Percentiles rank a stretch among this genome's conserved stretches.
phyloP scores from a whole-genome alignment of 768 basidiomycete genomes.

The Macrolepiota fuliginosa region DNA sequence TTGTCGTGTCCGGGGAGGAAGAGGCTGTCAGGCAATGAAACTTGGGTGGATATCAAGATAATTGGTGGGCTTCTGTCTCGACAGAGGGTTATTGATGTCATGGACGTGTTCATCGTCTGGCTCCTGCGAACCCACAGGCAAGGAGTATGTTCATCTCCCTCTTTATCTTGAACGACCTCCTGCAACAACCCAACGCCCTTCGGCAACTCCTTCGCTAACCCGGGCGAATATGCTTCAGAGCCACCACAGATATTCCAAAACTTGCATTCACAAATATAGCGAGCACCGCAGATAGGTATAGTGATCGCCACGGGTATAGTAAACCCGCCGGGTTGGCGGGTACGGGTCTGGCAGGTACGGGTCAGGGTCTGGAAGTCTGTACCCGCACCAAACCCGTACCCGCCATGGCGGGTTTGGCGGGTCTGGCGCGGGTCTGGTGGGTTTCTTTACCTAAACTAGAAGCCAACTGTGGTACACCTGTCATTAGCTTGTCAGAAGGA shows the following conservation, averaged over 20 bases:
- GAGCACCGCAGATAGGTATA: no score
- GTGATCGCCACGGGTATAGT: no score
- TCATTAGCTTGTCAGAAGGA: no score
- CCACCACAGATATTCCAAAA: constrained; percentile 85
- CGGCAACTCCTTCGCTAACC: constrained; percentile 59
- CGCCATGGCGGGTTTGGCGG: no score
- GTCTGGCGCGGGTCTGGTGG: no score
- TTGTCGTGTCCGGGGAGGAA: constrained; percentile 19
- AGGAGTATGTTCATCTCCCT: constrained; percentile 15
- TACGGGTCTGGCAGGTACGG: no score
- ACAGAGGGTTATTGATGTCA: constrained; percentile 15
- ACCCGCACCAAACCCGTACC: no score
- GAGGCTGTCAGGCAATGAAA: background rate
- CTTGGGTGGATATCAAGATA: constrained; percentile 6
- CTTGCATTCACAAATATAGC: constrained; percentile 88
- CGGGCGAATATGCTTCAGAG: constrained; percentile 89
- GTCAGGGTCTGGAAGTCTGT: no score
- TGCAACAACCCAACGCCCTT: constrained; percentile 46
- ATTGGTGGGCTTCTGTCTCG: constrained; percentile 38
- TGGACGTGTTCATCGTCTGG: background rate
- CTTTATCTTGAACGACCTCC: constrained; percentile 27
- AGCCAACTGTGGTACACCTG: no score
- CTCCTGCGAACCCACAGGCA: constrained; percentile 9
- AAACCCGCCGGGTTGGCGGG: no score
- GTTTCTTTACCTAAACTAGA: no score